Evolutionary conservation across 495 filamentous ascomycete species (phyloP), one percentile per base, ranked within the genome.

Genomic region (Aspergillus mulundensis): DNA sequence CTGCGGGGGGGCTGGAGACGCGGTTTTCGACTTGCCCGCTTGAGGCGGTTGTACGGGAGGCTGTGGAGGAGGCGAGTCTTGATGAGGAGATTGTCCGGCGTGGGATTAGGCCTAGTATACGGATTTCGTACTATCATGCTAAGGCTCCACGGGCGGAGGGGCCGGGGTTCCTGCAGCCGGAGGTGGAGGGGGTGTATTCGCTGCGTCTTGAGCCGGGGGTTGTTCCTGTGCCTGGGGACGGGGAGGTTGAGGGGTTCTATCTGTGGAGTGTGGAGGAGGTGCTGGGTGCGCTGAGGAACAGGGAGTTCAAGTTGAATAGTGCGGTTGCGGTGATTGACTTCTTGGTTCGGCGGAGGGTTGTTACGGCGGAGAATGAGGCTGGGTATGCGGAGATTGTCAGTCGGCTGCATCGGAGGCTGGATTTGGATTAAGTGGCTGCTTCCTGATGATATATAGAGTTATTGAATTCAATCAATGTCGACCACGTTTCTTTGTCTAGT

Each of bases 231-330:
- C 79, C 80, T 3, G 64, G 67, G 10, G 80, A 85, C 54, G 71
- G 71, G 14, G 84, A 86, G 56, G 80, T 81, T 4, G 70, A 78
- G 46, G 63, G 66, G 21, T 82, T 85, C 58, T 62, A 60, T 11
- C 60, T 78, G 25, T 78, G 78, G 77, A 60, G 51, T 6, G 61
- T 81, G 1, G 72, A 73, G 0, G 71, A 84, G 21, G 72, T 85
- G 1, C 65, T 68, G 46, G 53, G 52, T 19, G 74, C 73, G 0
- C 58, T 86, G 53, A 36, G 62, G 24, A 53, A 53, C 2, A 65
- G 70, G 14, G 73, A 81, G 64, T 86, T 86, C 64, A 85, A 83
- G 63, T 70, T 76, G 1, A 79, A 78, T 56, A 73, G 74, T 54
- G 77, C 71, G 11, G 58, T 75, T 5, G 76, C 80, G 30, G 53